phyloP scores from a whole-genome alignment of 495 filamentous ascomycete species.

The Penicillium verhagenii region DNA sequence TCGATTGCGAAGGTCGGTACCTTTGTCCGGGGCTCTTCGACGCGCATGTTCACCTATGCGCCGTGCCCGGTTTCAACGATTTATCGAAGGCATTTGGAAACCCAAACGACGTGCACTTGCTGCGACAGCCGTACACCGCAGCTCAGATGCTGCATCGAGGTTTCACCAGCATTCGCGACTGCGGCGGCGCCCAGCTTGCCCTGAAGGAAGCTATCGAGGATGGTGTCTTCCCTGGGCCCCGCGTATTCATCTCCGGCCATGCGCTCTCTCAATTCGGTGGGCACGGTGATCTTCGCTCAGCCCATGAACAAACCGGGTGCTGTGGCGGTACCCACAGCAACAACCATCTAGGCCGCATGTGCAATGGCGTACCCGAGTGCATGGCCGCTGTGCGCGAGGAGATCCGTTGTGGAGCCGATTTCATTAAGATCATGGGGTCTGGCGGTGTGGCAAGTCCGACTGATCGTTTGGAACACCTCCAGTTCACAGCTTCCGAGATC shows the following conservation, averaged over 20 bases:
- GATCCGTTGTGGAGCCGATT: conserved; percentile 51
- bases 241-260: conserved; percentile 49
- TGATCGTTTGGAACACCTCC: conserved; percentile 47
- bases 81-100: conserved; percentile 29
- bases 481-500: conserved; percentile 54
- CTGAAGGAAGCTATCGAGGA: conserved; percentile 53
- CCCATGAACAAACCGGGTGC: conserved; percentile 38
- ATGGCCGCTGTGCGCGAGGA: conserved; percentile 50
- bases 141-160: conserved; percentile 50
- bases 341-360: conserved; percentile 36
- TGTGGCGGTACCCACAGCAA: conserved; percentile 38
- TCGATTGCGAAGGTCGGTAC: conserved; percentile 47
- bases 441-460: conserved; percentile 54
- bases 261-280: conserved; percentile 54
- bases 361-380: conserved; percentile 53
- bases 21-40: conserved; percentile 57
- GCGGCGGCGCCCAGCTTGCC: conserved; percentile 49
- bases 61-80: conserved; percentile 39
- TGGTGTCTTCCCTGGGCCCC: conserved; percentile 44
- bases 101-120: conserved; percentile 24
- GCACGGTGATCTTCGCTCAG: conserved; percentile 47
- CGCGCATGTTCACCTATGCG: conserved; percentile 52
- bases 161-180: conserved; percentile 54
- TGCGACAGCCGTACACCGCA: conserved; percentile 47
- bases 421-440: conserved; percentile 58